These are phyloP conservation scores for Borealophlyctis nickersoniae DNA, from an alignment of 192 early-diverging fungal genomes.

Conservation along the genomic window DNA sequence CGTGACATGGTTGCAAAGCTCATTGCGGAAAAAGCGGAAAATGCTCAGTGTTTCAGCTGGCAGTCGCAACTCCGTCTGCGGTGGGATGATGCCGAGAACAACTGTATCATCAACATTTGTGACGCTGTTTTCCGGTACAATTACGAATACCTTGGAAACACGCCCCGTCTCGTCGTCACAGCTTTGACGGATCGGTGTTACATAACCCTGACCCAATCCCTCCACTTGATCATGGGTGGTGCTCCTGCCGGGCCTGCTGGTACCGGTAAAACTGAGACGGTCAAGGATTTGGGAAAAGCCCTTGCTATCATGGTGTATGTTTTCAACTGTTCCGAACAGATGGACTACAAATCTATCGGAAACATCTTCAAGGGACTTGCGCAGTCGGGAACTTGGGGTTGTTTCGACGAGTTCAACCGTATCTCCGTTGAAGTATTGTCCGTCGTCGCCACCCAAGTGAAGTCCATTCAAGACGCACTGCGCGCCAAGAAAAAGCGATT, in stretches of 20 bases:
- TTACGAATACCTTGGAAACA: constrained; percentile 66
- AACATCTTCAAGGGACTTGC: constrained; percentile 69
- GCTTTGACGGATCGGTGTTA: constrained; percentile 66
- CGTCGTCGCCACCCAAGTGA: constrained; percentile 65
- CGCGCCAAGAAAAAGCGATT: constrained; percentile 63
- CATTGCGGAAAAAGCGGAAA: constrained; percentile 63
- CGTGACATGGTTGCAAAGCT: constrained; percentile 67
- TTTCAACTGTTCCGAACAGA: constrained; percentile 68
- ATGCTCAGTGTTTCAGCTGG: constrained; percentile 64
- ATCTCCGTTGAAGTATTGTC: constrained; percentile 65
- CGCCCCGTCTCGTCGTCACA: constrained; percentile 63
- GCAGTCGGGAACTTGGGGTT: constrained; percentile 64
- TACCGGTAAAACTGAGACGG: constrained; percentile 58
- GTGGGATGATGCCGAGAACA: constrained; percentile 60
- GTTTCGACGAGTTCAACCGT: constrained; percentile 67
- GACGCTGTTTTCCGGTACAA: constrained; percentile 62
- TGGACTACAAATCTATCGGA: constrained; percentile 68
- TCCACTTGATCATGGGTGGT: constrained; percentile 66
- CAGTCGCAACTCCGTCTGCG: constrained; percentile 58
- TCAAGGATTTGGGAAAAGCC: constrained; percentile 65
- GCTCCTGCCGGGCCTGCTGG: constrained; percentile 64
- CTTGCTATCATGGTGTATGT: constrained; percentile 69
- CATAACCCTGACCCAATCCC: constrained; percentile 62
- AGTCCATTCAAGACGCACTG: constrained; percentile 63
- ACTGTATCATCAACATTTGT: constrained; percentile 68